Percentiles rank a stretch among this genome's conserved stretches.
These are phyloP conservation scores for Tephrocybe sp. DNA, from an alignment of 768 basidiomycete species.

Conservation along the genomic window DNA sequence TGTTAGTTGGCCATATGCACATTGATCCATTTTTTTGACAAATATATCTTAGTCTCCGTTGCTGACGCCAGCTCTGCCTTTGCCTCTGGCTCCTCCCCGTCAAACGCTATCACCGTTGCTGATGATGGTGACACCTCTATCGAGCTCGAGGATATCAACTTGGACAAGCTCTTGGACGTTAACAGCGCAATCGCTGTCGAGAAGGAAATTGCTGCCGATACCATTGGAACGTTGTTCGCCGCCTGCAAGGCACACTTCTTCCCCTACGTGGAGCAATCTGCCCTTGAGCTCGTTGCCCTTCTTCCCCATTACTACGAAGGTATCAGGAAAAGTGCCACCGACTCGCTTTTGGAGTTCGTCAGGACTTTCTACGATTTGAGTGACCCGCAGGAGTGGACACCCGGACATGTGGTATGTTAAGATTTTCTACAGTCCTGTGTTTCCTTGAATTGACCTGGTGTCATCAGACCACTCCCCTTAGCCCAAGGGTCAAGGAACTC, in stretches of 20 bases:
- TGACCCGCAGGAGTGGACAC: conserved; percentile 78
- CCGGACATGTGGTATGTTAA: conserved; percentile 65
- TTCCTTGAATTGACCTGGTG: neutral
- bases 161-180: conserved; percentile 88
- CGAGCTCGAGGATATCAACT: conserved; percentile 76
- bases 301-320: conserved; percentile 96
- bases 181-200: conserved; percentile 97
- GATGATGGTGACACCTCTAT: conserved; percentile 58
- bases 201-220: conserved; percentile 98
- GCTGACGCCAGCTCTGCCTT: conserved; percentile 61
- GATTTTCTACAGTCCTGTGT: neutral
- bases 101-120: conserved; percentile 65
- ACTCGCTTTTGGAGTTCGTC: conserved; percentile 85
- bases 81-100: conserved; percentile 71
- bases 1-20: neutral
- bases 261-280: conserved; percentile 83
- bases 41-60: conserved; percentile 41
- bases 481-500: conserved; percentile 74
- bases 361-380: conserved; percentile 90
- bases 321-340: conserved; percentile 90
- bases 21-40: conserved; percentile 1
- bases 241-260: conserved; percentile 84
- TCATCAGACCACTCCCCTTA: conserved; percentile 47
- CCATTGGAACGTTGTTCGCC: conserved; percentile 87
- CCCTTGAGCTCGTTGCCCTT: conserved; percentile 75